These are phyloP conservation scores for Paramecium primaurelia DNA, from an alignment of 73 alveolate species.

Conservation along the genomic window DNA sequence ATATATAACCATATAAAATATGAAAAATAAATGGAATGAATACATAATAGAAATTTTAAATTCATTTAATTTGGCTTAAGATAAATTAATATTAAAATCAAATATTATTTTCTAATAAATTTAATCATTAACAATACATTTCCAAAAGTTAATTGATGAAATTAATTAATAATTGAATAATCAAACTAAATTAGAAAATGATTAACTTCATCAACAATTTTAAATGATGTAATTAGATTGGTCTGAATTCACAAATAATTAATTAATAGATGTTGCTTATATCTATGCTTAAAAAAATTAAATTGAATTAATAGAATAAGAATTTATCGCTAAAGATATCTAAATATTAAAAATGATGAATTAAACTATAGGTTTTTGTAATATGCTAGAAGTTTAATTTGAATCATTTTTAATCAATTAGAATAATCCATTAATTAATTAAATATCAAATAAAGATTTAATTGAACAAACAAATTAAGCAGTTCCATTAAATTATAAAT, in stretches of 20 bases:
- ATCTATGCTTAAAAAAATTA: background rate
- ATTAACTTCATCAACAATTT: background rate
- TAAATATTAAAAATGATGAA: background rate
- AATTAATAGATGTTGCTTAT: background rate
- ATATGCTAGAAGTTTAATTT: background rate
- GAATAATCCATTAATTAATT: too few relatives aligned
- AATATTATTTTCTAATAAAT: background rate
- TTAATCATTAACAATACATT: background rate
- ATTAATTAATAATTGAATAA: background rate
- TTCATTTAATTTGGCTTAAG: background rate
- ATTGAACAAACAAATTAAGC: background rate
- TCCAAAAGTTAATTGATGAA: background rate
- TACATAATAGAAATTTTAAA: background rate
- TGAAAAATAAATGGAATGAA: background rate
- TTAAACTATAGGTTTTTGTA: background rate
- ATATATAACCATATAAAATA: background rate
- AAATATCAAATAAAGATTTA: background rate
- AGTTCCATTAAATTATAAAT: too few relatives aligned
- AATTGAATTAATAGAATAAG: background rate
- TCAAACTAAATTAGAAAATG: background rate
- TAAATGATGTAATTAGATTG: background rate
- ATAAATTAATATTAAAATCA: background rate
- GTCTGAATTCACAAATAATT: background rate
- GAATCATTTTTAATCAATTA: too few relatives aligned
- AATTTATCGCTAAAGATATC: background rate